Conservation (phyloP, 257 asterid species). For the Salvia hispanica region DNA sequence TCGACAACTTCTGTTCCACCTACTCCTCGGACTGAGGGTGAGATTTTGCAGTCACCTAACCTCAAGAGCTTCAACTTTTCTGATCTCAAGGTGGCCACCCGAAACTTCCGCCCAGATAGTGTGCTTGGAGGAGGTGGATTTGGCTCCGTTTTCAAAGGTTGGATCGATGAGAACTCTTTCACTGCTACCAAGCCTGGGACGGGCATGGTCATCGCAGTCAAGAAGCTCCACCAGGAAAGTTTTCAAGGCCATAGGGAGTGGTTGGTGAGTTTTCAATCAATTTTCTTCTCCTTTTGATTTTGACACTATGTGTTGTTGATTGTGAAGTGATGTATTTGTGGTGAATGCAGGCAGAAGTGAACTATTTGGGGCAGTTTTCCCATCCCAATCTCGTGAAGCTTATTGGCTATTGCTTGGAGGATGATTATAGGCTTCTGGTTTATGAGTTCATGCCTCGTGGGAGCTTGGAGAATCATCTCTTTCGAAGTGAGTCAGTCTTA, state of each 20-base stretch:
- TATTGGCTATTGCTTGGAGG: constrained; percentile 67
- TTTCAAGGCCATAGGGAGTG: constrained; percentile 85
- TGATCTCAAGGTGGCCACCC: constrained; percentile 70
- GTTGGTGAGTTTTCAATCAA: constrained; percentile 60
- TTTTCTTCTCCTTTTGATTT: constrained; percentile 8
- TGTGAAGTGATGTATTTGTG: constrained; percentile 3
- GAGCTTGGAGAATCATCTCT: constrained; percentile 70
- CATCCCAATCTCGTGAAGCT: constrained; percentile 66
- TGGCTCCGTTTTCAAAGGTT: constrained; percentile 88
- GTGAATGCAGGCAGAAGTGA: constrained; percentile 54
- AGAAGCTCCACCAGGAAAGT: constrained; percentile 72
- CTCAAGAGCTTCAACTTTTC: constrained; percentile 64
- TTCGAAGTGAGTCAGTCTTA: constrained; percentile 64
- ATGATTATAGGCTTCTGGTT: constrained; percentile 56
- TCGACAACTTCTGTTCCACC: constrained; percentile 47
- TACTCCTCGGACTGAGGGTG: constrained; percentile 76
- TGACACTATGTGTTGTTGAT: background rate
- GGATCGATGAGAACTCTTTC: constrained; percentile 72
- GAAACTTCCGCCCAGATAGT: constrained; percentile 85
- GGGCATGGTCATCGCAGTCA: constrained; percentile 75
- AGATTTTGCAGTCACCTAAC: constrained; percentile 77
- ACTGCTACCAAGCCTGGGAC: constrained; percentile 78
- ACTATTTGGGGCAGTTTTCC: constrained; percentile 59
- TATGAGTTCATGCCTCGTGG: constrained; percentile 68
- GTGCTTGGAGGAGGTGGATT: constrained; percentile 88